Conservation (phyloP, 2,329 filamentous ascomycete genomes). For the Colletotrichum gloeosporioides region DNA sequence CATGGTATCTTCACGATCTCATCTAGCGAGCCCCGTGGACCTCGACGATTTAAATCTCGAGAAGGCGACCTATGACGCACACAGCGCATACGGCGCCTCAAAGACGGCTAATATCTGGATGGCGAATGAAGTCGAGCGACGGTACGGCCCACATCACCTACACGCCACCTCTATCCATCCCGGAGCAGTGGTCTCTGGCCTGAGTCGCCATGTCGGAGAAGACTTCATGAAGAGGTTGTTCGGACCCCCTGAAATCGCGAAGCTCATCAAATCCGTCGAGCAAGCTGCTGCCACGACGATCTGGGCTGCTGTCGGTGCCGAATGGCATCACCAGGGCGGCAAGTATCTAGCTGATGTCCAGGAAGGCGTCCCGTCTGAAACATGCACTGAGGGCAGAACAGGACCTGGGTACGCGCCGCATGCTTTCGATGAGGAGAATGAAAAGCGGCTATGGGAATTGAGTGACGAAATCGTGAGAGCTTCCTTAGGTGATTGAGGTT, state of each 20-base stretch:
- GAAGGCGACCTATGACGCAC: conserved; percentile 29
- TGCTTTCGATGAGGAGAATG: neutral
- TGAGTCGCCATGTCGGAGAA: neutral
- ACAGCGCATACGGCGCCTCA: conserved; percentile 43
- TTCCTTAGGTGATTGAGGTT: neutral
- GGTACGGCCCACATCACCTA: conserved; percentile 44
- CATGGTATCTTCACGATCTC: conserved; percentile 45
- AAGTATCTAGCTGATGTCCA: conserved; percentile 30
- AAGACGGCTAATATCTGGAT: conserved; percentile 54
- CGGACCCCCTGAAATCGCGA: neutral
- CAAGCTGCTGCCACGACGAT: conserved; percentile 49
- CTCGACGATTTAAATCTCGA: conserved; percentile 45
- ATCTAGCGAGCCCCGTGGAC: conserved; percentile 37
- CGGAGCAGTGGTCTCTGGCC: conserved; percentile 37
- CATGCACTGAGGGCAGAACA: neutral
- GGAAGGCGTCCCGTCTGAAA: neutral
- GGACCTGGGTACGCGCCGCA: neutral
- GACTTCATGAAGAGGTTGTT: neutral
- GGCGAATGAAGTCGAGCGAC: conserved; percentile 51
- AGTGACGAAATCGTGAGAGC: neutral
- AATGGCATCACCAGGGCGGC: conserved; percentile 44
- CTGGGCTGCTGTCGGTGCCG: conserved; percentile 39
- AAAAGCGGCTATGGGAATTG: neutral
- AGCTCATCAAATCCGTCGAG: conserved; percentile 26
- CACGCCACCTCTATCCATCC: conserved; percentile 48